A percentile compares a stretch with the other conserved stretches of the same genome.
These are phyloP conservation scores for Aureobasidium sp. DNA, from an alignment of 2,329 filamentous ascomycete genomes.

Conservation along the genomic window DNA sequence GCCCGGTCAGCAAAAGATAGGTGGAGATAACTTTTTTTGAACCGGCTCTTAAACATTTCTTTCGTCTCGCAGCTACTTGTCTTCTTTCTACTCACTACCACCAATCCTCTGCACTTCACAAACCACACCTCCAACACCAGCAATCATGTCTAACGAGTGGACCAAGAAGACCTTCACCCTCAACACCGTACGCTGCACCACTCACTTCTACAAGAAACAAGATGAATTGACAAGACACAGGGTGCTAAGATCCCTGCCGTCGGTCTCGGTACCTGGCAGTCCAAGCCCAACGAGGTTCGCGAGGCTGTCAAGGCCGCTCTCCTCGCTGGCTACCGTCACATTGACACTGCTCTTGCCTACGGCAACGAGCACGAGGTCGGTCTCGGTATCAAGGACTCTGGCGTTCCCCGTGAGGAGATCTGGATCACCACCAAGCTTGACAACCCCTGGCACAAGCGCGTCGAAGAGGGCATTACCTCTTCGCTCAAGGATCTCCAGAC, in stretches of 20 bases:
- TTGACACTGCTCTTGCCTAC: constrained; percentile 65
- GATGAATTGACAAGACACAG: constrained; percentile 48
- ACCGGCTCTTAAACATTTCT: constrained; percentile 5
- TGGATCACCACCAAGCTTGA: constrained; percentile 78
- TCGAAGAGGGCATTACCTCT: constrained; percentile 52
- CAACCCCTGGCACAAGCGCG: constrained; percentile 70
- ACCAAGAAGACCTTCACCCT: constrained; percentile 44
- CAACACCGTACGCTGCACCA: constrained; percentile 40
- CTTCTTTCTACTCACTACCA: constrained; percentile 10
- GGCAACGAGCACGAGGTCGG: constrained; percentile 72
- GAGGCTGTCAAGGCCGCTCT: constrained; percentile 58
- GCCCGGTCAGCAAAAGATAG: background rate
- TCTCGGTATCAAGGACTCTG: constrained; percentile 59
- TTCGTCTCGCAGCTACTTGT: background rate
- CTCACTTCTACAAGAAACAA: background rate
- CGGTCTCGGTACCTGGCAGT: constrained; percentile 75
- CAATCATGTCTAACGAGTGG: constrained; percentile 24
- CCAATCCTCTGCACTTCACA: background rate
- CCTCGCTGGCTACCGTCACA: constrained; percentile 20
- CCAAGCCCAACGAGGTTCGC: constrained; percentile 59
- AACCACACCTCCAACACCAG: constrained; percentile 1
- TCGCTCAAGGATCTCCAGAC: constrained; percentile 55
- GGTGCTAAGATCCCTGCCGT: constrained; percentile 68
- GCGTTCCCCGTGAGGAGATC: constrained; percentile 59
- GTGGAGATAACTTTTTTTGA: constrained; percentile 8